Evolutionary conservation across 805 yeast species (phyloP), one percentile per base, ranked within the genome.

Genomic region (Myxozyma udenii): DNA sequence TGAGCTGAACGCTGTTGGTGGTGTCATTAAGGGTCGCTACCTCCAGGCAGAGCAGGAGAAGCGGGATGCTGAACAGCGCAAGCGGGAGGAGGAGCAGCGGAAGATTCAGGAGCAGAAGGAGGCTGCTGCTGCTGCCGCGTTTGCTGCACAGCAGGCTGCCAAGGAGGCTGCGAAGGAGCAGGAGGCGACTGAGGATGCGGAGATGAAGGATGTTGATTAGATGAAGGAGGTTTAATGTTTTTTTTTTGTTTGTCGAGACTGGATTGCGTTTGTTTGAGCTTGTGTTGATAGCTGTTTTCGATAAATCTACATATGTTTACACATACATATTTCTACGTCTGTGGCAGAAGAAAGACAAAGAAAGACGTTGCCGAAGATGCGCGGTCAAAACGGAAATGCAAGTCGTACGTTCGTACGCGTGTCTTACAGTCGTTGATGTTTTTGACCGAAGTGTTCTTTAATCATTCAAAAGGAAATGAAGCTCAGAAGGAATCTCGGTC

Each of bases 1-100:
- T 76, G 98, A 93, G 74, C 83, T 93, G 67, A 95, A 96, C 41
- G 80, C 95, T 39, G 77, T 84, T 64, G 98, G 98, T 72, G 91
- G 93, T 79, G 76, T 93, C 63, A 88, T 93, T 74, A 86, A 84
- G 76, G 98, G 96, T 66, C 84, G 98, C 77, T 93, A 87, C 78
- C 75, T 84, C 64, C 88, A 91, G 74, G 87, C 90, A 72, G 96
- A 93, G 77, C 97, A 93, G 75, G 86, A 87, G 78, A 73, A 78
- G 66, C 84, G 87, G 75, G 80, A 88, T 62, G 87, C 87, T 74
- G 83, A 83, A 72, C 96, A 89, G 75, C 90, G 95, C 62, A 79
- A 81, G 61, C 87, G 84, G 69, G 85, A 84, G 72, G 85, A 81
- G 61, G 78, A 85, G 80, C 88, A 91, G 61, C 91, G 83, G 75